These are phyloP conservation scores for Obba rivulosa DNA, from an alignment of 768 basidiomycete species.

Conservation along the genomic window DNA sequence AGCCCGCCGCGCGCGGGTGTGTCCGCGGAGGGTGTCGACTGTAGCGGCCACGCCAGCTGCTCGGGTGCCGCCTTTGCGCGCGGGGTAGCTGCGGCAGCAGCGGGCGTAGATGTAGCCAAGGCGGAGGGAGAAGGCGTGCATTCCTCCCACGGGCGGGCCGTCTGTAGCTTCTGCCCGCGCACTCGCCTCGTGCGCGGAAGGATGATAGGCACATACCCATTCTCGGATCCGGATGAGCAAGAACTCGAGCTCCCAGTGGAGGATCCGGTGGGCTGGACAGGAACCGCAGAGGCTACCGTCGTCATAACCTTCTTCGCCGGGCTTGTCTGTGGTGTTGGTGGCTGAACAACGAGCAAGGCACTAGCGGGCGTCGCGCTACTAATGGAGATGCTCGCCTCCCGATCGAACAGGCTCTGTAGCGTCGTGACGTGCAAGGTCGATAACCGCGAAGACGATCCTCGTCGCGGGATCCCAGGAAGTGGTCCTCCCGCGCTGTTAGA, in stretches of 20 bases:
- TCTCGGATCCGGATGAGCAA: conserved; percentile 12
- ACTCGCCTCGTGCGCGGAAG: conserved; percentile 19
- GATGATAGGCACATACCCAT: conserved; percentile 15
- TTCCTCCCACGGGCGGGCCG: too few species aligned
- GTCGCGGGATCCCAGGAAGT: conserved; percentile 60
- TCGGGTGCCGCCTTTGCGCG: conserved; percentile 5
- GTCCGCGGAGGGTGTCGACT: conserved; percentile 7
- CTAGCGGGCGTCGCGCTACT: background rate
- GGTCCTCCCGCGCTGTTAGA: conserved; percentile 54
- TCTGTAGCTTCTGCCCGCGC: conserved; percentile 21
- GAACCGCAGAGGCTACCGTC: too few species aligned
- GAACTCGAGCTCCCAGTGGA: conserved; percentile 2
- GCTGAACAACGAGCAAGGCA: conserved; percentile 18
- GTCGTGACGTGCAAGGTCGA: conserved; percentile 10
- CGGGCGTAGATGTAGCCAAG: conserved; percentile 41
- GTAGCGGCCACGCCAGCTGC: conserved; percentile 8
- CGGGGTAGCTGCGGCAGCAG: conserved; percentile 30
- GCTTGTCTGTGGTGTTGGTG: conserved; percentile 19
- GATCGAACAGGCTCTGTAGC: background rate
- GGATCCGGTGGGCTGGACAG: conserved; percentile 1
- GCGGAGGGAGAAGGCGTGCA: conserved; percentile 19
- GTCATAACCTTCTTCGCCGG: background rate
- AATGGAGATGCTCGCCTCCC: too few species aligned
- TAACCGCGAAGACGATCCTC: conserved; percentile 26
- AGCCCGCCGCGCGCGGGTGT: conserved; percentile 9